Base-by-base conservation (phyloP, 2,329 filamentous ascomycete species). In the Penicillium sclerotigenum region DNA sequence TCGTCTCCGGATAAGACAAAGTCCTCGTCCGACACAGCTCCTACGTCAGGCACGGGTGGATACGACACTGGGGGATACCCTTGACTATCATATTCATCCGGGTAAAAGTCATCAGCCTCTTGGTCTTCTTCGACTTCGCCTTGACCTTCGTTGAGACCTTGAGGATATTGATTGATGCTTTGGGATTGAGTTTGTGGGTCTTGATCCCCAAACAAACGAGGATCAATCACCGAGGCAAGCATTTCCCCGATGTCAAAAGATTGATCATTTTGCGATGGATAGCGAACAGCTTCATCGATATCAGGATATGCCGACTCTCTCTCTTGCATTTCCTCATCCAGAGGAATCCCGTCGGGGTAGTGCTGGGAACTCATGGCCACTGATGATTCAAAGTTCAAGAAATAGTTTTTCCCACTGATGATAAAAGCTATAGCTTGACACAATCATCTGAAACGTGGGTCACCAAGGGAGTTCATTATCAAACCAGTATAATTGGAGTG, bases 221-320 rank as follows among this genome's bases (percentile, higher is more conserved):
- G 71, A 38, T 73, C 71, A 52, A 73, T 61, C 48, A 68, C 66
- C 1, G 68, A 65, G 13, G 65, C 50, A 46, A 63, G 51, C 26
- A 64, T 28, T 3, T 67, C 59, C 14, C 55, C 54, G 10, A 55
- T 24, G 11, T 46, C 42, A 10, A 57, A 38, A 34, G 61, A 55
- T 50, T 65, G 64, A 18, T 24, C 50, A 7, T 59, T 63, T 51
- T 70, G 69, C 71, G 69, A 73, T 41, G 68, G 65, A 31, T 72
- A 73, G n/a, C 69, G 68, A 14, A 68, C 36, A 4, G 58, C 59
- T 52, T 72, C 71, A 56, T 71, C 67, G 54, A 71, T 68, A 47
- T 72, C 70, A 10, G 71, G 70, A 54, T 73, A 73, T 33, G 45
- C 52, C 22, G 63, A 59, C 29, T 68, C 60, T 56, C 64, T 60